Evolutionary conservation across 345 rosid genomes (phyloP), one percentile per base, ranked within the genome.

Genomic region (Moricandia arvensis): DNA sequence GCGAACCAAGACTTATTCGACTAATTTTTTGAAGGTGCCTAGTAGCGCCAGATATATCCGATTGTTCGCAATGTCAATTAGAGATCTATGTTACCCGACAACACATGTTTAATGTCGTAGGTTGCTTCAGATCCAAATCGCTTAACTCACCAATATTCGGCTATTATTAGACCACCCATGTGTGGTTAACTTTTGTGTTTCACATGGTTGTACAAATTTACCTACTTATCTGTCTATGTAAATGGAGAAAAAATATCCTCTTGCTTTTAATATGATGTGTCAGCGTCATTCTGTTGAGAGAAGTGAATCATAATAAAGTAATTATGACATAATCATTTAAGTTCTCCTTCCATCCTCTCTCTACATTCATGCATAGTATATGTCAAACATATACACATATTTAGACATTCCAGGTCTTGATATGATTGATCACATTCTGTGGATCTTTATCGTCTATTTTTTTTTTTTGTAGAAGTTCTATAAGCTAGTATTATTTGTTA

Each of bases 251-350:
- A 27, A 3, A 73, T 78, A 73, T 69, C 15, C 15, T 61, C 59
- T 78, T 38, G 21, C 31, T 29, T 66, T 67, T 61, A 72, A 51
- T 73, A 68, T 66, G 82, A 63, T 80, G 60, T 66, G 80, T 80
- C 80, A 75, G 55, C 68, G 29, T 80, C 80, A 71, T 75, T 68
- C 77, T 75, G 82, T 75, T 65, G 76, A 45, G 75, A 37, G 68
- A 29, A 59, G 73, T 69, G 65, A 80, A 80, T 75, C 59, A 68
- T 73, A 75, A 71, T 63, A 65, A 75, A 51, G 73, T 75, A 65
- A 71, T 80, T 64, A 80, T 80, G 80, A 75, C 82, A 80, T 80
- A 80, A 80, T 80, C 80, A 80, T 75, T 75, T 71, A 80, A 65
- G 76, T 80, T 75, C 69, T 72, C 55, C 70, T 65, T 66, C 43